Evolutionary conservation across 441 rosid genomes (phyloP).

Genomic region (Gossypium gossypioides): DNA sequence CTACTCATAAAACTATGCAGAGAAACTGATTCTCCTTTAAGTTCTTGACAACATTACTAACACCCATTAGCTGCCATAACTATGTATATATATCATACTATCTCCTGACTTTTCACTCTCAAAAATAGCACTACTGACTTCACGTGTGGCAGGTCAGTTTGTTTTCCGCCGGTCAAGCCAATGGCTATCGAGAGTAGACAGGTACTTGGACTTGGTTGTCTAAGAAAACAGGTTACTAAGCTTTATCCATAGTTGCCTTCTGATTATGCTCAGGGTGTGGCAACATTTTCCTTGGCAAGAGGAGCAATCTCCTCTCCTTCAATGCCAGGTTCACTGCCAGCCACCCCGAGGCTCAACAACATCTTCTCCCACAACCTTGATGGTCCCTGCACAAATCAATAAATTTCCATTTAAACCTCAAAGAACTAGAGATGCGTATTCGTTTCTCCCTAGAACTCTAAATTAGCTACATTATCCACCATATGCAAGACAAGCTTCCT

Average conservation of each 20-base stretch:
- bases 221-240: too few relatives aligned
- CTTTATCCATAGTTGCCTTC: too few relatives aligned
- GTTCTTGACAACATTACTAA: not conserved
- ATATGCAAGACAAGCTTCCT: not conserved
- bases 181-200: too few relatives aligned
- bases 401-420: not conserved
- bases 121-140: not conserved
- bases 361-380: slow-evolving; percentile 62
- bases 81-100: not conserved
- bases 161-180: too few relatives aligned
- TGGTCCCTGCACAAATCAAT: slow-evolving; percentile 47
- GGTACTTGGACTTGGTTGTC: not conserved
- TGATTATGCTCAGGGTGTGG: slow-evolving; percentile 45
- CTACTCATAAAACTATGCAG: not conserved
- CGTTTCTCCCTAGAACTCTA: not conserved
- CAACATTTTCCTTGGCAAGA: slow-evolving; percentile 62
- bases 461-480: too few relatives aligned
- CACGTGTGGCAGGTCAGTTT: too few relatives aligned
- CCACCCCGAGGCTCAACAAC: slow-evolving; percentile 46
- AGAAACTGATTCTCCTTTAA: not conserved
- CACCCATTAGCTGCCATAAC: not conserved
- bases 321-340: slow-evolving; percentile 37
- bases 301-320: slow-evolving; percentile 61
- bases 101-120: not conserved
- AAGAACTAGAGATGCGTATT: not conserved